phyloP scores from a whole-genome alignment of 768 basidiomycete genomes.

The Lentinula guzmanii region DNA sequence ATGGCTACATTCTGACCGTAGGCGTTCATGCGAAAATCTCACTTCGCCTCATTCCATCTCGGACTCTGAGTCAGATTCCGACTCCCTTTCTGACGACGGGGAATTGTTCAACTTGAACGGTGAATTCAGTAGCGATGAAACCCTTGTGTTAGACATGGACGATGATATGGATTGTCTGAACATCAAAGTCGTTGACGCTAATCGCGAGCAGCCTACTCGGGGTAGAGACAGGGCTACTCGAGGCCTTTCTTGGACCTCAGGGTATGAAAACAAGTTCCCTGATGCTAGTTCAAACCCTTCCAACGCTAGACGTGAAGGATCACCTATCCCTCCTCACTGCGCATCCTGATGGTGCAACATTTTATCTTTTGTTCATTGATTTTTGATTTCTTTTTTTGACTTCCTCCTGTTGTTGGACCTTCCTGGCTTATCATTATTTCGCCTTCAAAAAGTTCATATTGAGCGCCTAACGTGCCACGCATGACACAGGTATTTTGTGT shows the following conservation, averaged over 20 bases:
- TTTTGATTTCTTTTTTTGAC: neutral
- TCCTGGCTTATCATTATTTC: neutral
- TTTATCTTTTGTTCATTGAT: neutral
- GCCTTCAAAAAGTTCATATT: neutral
- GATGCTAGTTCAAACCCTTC: neutral
- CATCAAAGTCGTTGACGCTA: neutral
- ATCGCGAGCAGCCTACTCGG: neutral
- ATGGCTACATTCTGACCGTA: conserved; percentile 41
- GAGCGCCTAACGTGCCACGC: neutral
- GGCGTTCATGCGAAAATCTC: neutral
- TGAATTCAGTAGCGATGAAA: neutral
- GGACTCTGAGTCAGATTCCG: neutral
- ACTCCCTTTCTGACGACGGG: conserved; percentile 8
- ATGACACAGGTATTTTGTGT: neutral
- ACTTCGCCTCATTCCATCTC: neutral
- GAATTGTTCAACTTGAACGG: conserved; percentile 8
- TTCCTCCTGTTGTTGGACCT: neutral
- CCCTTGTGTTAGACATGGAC: neutral
- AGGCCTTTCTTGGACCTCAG: conserved; percentile 5
- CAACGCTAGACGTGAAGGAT: neutral
- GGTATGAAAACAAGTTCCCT: conserved; percentile 3
- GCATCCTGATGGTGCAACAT: neutral
- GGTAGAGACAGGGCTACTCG: conserved; percentile 2
- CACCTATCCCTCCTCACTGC: neutral
- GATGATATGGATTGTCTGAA: neutral